Conservation (phyloP, 2,329 filamentous ascomycete species). For the Coleophoma eucalyptorum region DNA sequence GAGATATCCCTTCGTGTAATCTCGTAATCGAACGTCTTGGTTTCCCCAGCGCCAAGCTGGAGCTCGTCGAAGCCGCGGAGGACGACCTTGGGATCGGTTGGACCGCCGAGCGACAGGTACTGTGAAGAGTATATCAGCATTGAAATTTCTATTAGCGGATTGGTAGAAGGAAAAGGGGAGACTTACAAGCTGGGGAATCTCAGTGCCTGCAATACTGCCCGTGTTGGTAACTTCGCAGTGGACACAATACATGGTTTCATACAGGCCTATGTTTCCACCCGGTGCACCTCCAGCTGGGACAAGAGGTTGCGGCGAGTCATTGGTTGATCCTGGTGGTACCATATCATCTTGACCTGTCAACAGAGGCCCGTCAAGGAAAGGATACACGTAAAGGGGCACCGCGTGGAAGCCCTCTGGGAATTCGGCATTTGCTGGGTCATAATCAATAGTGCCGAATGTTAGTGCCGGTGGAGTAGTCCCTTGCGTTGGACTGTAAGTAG, state of each 20-base stretch:
- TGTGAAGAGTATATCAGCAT: constrained; percentile 26
- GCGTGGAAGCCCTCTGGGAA: constrained; percentile 54
- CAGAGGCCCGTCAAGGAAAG: constrained; percentile 45
- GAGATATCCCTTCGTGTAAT: constrained; percentile 80
- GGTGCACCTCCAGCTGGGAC: constrained; percentile 43
- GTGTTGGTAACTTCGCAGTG: constrained; percentile 52
- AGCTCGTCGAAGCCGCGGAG: constrained; percentile 83
- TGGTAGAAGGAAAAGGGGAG: not conserved
- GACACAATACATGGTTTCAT: constrained; percentile 50
- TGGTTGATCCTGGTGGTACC: constrained; percentile 34
- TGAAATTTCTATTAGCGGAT: constrained; percentile 39
- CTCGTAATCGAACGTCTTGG: constrained; percentile 60
- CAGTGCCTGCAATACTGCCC: constrained; percentile 47
- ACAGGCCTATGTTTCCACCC: constrained; percentile 50
- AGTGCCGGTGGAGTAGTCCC: constrained; percentile 63
- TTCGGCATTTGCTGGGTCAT: constrained; percentile 56
- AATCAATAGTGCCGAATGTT: constrained; percentile 58
- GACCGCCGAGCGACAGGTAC: constrained; percentile 78
- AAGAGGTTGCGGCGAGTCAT: constrained; percentile 40
- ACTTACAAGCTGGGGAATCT: constrained; percentile 49
- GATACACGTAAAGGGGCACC: constrained; percentile 47
- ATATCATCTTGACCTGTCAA: constrained; percentile 14
- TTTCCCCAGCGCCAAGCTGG: constrained; percentile 62
- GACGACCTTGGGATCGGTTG: constrained; percentile 60
- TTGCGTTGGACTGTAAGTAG: constrained; percentile 41